Evolutionary conservation across 805 yeast species (phyloP).

Genomic region (Tetrapisispora pingtungensis): DNA sequence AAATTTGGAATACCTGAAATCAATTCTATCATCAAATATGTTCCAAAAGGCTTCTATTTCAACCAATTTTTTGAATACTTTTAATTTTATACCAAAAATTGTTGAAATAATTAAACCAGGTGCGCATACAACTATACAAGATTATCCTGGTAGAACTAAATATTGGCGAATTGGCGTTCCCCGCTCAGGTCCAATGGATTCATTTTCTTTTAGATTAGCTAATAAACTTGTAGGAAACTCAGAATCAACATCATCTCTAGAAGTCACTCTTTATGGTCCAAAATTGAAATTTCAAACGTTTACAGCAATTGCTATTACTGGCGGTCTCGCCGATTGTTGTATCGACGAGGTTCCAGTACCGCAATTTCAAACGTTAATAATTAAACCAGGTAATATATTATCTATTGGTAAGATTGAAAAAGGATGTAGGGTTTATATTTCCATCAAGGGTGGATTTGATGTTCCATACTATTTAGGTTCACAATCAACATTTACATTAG

Average conservation of each 20-base stretch:
- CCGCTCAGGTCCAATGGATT: slow-evolving; percentile 98
- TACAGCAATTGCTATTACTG: slow-evolving; percentile 70
- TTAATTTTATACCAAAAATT: slow-evolving; percentile 69
- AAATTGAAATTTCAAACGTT: slow-evolving; percentile 74
- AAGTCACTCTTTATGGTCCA: slow-evolving; percentile 83
- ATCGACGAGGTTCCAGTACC: slow-evolving; percentile 48
- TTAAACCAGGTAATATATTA: slow-evolving; percentile 68
- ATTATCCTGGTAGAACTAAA: slow-evolving; percentile 85
- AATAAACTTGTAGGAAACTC: slow-evolving; percentile 87
- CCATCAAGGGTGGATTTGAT: slow-evolving; percentile 88
- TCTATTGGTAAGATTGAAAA: slow-evolving; percentile 67
- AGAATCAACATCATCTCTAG: slow-evolving; percentile 76
- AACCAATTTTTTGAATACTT: slow-evolving; percentile 80
- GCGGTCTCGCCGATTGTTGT: slow-evolving; percentile 65
- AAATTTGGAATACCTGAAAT: slow-evolving; percentile 79
- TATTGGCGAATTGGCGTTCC: slow-evolving; percentile 74
- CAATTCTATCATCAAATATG: slow-evolving; percentile 76
- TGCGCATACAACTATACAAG: slow-evolving; percentile 93
- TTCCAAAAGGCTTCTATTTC: slow-evolving; percentile 76
- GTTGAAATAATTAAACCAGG: slow-evolving; percentile 84
- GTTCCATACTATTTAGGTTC: slow-evolving; percentile 91
- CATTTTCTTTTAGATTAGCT: slow-evolving; percentile 79
- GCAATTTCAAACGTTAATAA: slow-evolving; percentile 64
- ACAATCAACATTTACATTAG: slow-evolving; percentile 92
- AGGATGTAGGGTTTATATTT: slow-evolving; percentile 86